phyloP scores from a whole-genome alignment of 1,284 basidiomycete species.

The Trichosporon faecale region DNA sequence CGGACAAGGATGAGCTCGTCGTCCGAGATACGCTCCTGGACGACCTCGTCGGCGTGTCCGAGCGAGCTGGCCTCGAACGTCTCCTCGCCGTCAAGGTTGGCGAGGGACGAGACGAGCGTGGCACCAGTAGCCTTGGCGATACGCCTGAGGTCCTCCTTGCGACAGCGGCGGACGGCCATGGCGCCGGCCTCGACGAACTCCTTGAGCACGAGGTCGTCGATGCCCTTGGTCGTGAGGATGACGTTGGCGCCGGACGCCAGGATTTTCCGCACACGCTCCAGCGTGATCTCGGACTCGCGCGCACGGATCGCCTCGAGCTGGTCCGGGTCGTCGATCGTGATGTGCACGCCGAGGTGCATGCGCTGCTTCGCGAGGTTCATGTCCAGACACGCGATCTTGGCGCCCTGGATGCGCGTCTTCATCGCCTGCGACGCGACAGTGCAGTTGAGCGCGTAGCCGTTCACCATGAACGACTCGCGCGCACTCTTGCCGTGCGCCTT shows the following conservation, averaged over 20 bases:
- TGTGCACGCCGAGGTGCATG: slow-evolving; percentile 98
- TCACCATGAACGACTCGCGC: slow-evolving; percentile 89
- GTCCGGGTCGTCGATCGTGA: slow-evolving; percentile 94
- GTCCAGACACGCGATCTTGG: slow-evolving; percentile 97
- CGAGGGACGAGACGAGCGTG: slow-evolving; percentile 84
- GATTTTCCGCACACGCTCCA: slow-evolving; percentile 95
- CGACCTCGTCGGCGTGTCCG: slow-evolving; percentile 89
- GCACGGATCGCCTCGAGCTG: slow-evolving; percentile 95
- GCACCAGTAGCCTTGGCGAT: slow-evolving; percentile 98
- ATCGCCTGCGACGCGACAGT: slow-evolving; percentile 99
- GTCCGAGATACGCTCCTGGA: slow-evolving; percentile 96
- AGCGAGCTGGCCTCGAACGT: slow-evolving; percentile 90
- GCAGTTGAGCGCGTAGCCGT: slow-evolving; percentile 97
- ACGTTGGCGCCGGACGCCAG: slow-evolving; percentile 95
- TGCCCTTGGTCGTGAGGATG: slow-evolving; percentile 96
- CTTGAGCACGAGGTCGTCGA: slow-evolving; percentile 96
- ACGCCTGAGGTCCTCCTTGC: slow-evolving; percentile 93
- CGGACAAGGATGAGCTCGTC: slow-evolving; percentile 97
- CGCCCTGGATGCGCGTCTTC: slow-evolving; percentile 89
- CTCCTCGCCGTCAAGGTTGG: slow-evolving; percentile 97
- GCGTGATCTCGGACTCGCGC: slow-evolving; percentile 91
- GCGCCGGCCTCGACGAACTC: slow-evolving; percentile 99
- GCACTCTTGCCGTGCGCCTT: slow-evolving; percentile 98
- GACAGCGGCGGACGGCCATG: slow-evolving; percentile 96
- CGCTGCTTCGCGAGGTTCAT: slow-evolving; percentile 96